Evolutionary conservation across 257 asterid species (phyloP), one percentile per base, ranked within the genome.

Genomic region (Fraxinus quadrangulata): DNA sequence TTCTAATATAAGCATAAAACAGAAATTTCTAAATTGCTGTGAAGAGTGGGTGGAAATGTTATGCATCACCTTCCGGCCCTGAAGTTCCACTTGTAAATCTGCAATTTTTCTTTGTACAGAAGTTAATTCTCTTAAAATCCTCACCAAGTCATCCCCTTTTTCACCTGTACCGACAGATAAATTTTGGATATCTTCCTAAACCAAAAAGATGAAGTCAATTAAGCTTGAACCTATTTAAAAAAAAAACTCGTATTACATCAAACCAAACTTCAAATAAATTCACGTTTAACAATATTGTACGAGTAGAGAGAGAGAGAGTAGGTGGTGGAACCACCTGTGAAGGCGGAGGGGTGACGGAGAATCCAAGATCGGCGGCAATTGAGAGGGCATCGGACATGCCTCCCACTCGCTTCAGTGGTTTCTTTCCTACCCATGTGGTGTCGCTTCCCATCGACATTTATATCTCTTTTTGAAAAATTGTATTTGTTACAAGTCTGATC

Each of bases 1-100:
- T 56, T 56, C 36, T 71, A 12, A 65, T 49, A 51, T 56, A 23
- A 61, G 36, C 21, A 34, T 70, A 78, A 42, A 24, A 74, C 47
- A 21, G 34, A 45, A 14, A 80, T 45, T 26, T 47, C 75, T 75
- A 72, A 68, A 36, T 69, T 65, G 26, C 49, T 61, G 77, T 19
- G 72, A 75, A 49, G 12, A 59, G 26, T 39, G 21, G 11, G 28
- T 7, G 23, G 39, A 68, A 78, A 85, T 51, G 42, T 65, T 73
- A 9, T 39, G 51, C 67, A 28, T 80, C 68, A 96, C 98, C 98
- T 96, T 96, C 84, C 99, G 89, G 75, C 99, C 99, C 82, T 96
- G 99, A 84, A 96, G 98, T 82, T 96, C 98, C 61, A 96, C 98
- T 90, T 93, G 99, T 85, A 96, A 91, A 88, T 93, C 97, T 42